Conservation (phyloP, 202 grass and related monocot genomes). For the Cymbopogon flexuosus region DNA sequence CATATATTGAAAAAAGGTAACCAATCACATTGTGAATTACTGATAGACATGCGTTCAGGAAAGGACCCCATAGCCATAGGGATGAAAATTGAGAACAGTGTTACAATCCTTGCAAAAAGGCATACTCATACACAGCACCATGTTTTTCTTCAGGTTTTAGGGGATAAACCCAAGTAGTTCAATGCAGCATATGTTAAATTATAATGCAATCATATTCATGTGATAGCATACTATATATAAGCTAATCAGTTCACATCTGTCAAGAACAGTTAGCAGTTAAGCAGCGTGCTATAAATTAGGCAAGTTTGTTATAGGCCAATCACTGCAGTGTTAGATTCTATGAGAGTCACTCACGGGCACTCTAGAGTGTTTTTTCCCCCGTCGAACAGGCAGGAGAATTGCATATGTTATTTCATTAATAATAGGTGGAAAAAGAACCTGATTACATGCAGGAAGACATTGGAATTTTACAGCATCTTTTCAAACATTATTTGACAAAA, state of each 20-base stretch:
- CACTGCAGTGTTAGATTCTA: constrained; percentile 24
- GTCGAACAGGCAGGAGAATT: neutral
- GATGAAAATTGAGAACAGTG: neutral
- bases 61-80: neutral
- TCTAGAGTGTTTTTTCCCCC: neutral
- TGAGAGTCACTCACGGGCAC: neutral
- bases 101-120: neutral
- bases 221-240: constrained; percentile 1
- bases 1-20: neutral
- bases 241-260: constrained; percentile 19
- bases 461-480: neutral
- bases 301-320: constrained; percentile 8
- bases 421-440: neutral
- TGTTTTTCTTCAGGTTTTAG: neutral
- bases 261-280: constrained; percentile 32
- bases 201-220: constrained; percentile 18
- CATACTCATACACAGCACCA: neutral
- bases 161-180: neutral
- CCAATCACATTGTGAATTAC: neutral
- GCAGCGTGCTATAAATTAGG: constrained; percentile 5
- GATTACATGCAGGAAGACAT: neutral
- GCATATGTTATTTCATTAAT: neutral
- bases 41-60: neutral
- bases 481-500: neutral
- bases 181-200: neutral